These are phyloP conservation scores for Skeletonema menzelii DNA, from an alignment of 108 stramenopile species.

Conservation along the genomic window DNA sequence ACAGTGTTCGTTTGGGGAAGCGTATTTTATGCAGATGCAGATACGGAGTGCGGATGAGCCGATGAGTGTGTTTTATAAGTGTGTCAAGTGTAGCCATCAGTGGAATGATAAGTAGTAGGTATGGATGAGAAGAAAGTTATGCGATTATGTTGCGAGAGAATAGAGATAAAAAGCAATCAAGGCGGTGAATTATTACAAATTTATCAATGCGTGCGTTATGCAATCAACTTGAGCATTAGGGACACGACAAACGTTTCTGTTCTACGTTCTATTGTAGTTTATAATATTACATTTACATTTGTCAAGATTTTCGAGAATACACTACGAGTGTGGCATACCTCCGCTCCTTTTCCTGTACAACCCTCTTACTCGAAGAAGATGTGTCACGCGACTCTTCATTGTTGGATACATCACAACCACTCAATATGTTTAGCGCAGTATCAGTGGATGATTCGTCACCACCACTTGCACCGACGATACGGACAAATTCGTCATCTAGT, in stretches of 20 bases:
- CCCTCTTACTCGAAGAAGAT: not conserved
- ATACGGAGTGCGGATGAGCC: constrained; percentile 96
- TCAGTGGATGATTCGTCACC: not conserved
- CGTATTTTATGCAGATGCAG: constrained; percentile 99
- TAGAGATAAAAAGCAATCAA: not conserved
- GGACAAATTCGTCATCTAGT: constrained; percentile 25
- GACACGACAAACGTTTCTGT: not conserved
- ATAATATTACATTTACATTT: not conserved
- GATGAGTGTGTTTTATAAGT: constrained; percentile 98
- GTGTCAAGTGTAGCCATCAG: constrained; percentile 82
- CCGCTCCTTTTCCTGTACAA: constrained; percentile 13
- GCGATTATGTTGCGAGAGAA: not conserved
- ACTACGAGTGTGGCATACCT: constrained; percentile 35
- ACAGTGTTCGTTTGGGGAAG: constrained; percentile 82
- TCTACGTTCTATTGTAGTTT: not conserved
- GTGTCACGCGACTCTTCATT: not conserved
- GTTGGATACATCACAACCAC: constrained; percentile 16
- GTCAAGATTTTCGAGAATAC: constrained; percentile 30
- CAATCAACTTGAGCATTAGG: not conserved
- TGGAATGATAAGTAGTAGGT: constrained; percentile 95
- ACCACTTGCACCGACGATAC: constrained; percentile 3
- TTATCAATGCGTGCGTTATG: not conserved
- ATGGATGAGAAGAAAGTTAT: not conserved
- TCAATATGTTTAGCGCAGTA: constrained; percentile 13
- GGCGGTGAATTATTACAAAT: not conserved